phyloP scores from a whole-genome alignment of 2,329 filamentous ascomycete genomes.

The Colletotrichum cuscutae region DNA sequence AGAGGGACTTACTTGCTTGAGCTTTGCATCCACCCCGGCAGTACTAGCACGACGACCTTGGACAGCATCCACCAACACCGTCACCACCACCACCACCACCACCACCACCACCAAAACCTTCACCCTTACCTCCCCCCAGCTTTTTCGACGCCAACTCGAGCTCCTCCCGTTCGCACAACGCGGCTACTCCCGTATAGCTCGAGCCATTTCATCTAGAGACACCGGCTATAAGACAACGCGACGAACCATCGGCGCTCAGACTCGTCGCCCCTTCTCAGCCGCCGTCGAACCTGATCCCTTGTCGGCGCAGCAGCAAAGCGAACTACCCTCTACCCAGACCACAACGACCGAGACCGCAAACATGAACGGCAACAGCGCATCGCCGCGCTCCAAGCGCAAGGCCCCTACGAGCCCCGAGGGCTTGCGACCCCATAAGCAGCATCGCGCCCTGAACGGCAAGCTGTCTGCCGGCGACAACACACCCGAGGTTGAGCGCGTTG shows the following conservation, averaged over 20 bases:
- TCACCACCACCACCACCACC: neutral
- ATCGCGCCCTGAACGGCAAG: slow-evolving; percentile 58
- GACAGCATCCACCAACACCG: slow-evolving; percentile 7
- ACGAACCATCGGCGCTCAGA: slow-evolving; percentile 8
- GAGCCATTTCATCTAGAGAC: neutral
- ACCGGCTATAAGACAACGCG: slow-evolving; percentile 26
- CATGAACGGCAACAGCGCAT: slow-evolving; percentile 57
- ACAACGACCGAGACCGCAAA: slow-evolving; percentile 31
- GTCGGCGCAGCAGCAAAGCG: slow-evolving; percentile 4
- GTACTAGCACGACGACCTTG: slow-evolving; percentile 21
- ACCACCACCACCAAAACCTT: neutral
- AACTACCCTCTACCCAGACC: neutral
- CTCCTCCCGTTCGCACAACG: slow-evolving; percentile 18
- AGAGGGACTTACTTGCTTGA: slow-evolving; percentile 33
- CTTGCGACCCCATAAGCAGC: slow-evolving; percentile 52
- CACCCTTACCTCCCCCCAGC: slow-evolving; percentile 6
- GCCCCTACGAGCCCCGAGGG: slow-evolving; percentile 55
- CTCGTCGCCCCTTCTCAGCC: neutral
- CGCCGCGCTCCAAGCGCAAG: slow-evolving; percentile 63
- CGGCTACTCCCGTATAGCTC: slow-evolving; percentile 26
- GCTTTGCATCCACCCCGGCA: slow-evolving; percentile 30
- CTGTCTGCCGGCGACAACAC: slow-evolving; percentile 61
- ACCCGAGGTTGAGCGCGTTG: slow-evolving; percentile 49
- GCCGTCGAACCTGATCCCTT: slow-evolving; percentile 2
- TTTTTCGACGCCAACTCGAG: slow-evolving; percentile 16